Evolutionary conservation across 1,284 basidiomycete species (phyloP), one percentile per base, ranked within the genome.

Genomic region (Exobasidium cylindrosporum): DNA sequence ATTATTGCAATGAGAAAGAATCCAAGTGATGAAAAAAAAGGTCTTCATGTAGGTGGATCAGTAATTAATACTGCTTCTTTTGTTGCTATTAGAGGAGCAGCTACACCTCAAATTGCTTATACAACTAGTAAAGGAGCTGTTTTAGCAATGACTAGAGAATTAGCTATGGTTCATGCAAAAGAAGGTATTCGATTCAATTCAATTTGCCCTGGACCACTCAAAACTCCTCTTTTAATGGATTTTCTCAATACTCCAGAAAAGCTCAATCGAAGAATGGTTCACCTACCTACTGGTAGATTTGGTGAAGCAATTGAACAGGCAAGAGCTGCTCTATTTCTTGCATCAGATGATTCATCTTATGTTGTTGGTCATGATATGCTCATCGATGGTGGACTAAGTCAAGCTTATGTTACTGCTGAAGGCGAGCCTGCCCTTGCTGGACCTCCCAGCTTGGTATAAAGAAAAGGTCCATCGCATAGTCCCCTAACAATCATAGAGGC

Each of bases 1-100:
- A 93, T 97, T 77, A 84, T 89, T 59, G 95, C 94, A 26, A 97
- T 97, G 94, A 87, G 91, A 66, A 83, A 91, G 68, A 97, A 97
- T 82, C 86, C 90, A 13, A 86, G 86, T 47, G 92, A 96, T 67
- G 85, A 86, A 67, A 82, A 85, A 61, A 92, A 89, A 81, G 89
- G 89, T 4, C 85, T 96, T 17, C 87, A 86, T 72, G 82, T 83
- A 23, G 93, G 93, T 59, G 94, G 94, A 63, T 92, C 89, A 73
- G 92, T 97, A 82, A 97, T 97, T 83, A 97, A 97, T 83, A 95
- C 90, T 4, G 93, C 95, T 5, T 93, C 90, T 70, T 97, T 97
- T 77, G 94, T 97, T 28, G 92, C 92, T 46, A 82, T 92, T 66
- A 84, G 93, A 84, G 93, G 94, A 53, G 93, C 94, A 53, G 94